Evolutionary conservation across 352 stramenopile genomes (phyloP), one percentile per base, ranked within the genome.

Genomic region (Pythium scleroteichum): DNA sequence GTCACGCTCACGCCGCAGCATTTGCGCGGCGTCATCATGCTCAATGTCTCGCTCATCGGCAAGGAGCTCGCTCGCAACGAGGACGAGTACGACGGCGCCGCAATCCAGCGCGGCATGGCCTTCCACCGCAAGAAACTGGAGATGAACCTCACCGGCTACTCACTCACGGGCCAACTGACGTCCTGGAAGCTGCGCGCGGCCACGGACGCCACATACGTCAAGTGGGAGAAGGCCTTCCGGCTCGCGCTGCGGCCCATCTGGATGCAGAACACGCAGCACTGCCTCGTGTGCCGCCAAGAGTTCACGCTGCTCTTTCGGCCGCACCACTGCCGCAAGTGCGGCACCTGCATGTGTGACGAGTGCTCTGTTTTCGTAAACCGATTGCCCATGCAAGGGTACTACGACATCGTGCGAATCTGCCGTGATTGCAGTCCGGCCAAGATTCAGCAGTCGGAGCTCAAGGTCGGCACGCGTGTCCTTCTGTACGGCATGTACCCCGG

Each of bases 271-370:
- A 85, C 79, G 29, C 74, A 72, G 44, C 64, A 73, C 35, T 94
- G 85, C 40, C 78, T 92, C 50, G 76, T 94, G 26, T 94, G 85
- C 65, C 80, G 88, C 54, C 72, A 85, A 26, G 69, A 78, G 27
- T 94, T 92, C 54, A 68, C 77, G 45, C 80, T 90, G 45, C 82
- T 94, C 39, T 82, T 87, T 32, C 82, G 82, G 3, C 76, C 82
- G n/a, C 85, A 92, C 41, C 85, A 94, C 55, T 94, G 85, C 41
- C 79, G 82, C 32, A 92, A 94, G 55, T 94, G 85, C 48, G 82
- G 85, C 13, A 92, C 79, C 14, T 92, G 85, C 50, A 90, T 94
- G 75, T 94, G 85, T 42, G 79, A 90, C n/a, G 76, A 91, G 35
- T 94, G 85, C 65, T 92, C 82, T 0, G 78, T 90, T 39, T 87